phyloP scores from a whole-genome alignment of 2,329 filamentous ascomycete species.

The Ceratocystis variospora region DNA sequence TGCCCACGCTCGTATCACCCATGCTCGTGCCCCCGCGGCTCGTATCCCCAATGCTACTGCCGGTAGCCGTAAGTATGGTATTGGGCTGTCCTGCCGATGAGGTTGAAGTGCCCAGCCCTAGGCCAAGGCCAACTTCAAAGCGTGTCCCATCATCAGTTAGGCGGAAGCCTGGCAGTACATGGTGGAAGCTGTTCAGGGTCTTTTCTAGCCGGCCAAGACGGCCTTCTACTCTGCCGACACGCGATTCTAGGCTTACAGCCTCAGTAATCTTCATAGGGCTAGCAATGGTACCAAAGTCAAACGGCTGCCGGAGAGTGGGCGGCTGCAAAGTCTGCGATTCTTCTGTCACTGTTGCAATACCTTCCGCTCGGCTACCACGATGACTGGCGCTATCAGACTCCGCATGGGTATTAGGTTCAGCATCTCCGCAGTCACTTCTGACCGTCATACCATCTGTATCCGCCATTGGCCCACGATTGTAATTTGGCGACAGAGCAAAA shows the following conservation, averaged over 20 bases:
- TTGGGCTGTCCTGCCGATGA: neutral
- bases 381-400: constrained; percentile 15
- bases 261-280: constrained; percentile 44
- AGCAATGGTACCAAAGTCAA: constrained; percentile 39
- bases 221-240: constrained; percentile 38
- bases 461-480: constrained; percentile 25
- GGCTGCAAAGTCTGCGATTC: constrained; percentile 21
- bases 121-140: neutral
- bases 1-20: neutral
- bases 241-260: constrained; percentile 39
- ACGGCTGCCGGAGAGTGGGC: constrained; percentile 35
- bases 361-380: constrained; percentile 22
- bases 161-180: constrained; percentile 32
- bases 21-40: neutral
- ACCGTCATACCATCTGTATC: constrained; percentile 23
- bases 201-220: constrained; percentile 41
- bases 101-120: neutral
- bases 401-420: constrained; percentile 24
- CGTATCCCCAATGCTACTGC: neutral
- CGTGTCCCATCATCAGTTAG: constrained; percentile 21
- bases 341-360: neutral
- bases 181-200: constrained; percentile 37
- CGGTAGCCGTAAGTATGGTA: neutral
- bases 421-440: neutral
- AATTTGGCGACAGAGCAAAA: constrained; percentile 37